phyloP scores from a whole-genome alignment of 805 yeast genomes.

The Ogataea nakhonphanomensis region DNA sequence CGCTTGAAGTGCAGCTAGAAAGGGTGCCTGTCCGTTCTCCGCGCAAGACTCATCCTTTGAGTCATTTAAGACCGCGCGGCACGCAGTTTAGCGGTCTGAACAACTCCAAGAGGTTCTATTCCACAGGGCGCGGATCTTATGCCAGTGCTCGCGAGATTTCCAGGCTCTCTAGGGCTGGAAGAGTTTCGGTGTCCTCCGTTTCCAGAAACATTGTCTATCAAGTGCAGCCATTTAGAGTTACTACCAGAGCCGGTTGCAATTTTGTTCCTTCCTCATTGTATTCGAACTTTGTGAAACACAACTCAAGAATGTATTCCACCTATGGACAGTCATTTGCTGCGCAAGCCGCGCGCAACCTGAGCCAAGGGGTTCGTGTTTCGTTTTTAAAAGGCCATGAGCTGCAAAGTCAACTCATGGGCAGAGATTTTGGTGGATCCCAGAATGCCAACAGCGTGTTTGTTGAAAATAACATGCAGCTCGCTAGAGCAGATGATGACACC shows the following conservation, averaged over 20 bases:
- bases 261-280: slow-evolving; percentile 32
- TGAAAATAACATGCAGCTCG: slow-evolving; percentile 32
- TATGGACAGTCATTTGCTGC: slow-evolving; percentile 39
- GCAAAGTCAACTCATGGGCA: slow-evolving; percentile 18
- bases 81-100: slow-evolving; percentile 24
- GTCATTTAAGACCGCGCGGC: slow-evolving; percentile 10
- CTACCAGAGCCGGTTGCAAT: slow-evolving; percentile 26
- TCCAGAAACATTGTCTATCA: slow-evolving; percentile 23
- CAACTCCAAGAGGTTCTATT: slow-evolving; percentile 15
- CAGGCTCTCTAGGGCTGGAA: slow-evolving; percentile 3
- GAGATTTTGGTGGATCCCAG: slow-evolving; percentile 18
- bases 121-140: slow-evolving; percentile 14
- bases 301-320: slow-evolving; percentile 38
- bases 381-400: slow-evolving; percentile 34
- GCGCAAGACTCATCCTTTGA: slow-evolving; percentile 23
- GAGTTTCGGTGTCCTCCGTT: slow-evolving; percentile 11
- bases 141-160: slow-evolving; percentile 3
- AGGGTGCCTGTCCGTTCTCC: slow-evolving; percentile 39
- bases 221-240: slow-evolving; percentile 28
- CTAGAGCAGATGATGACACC: slow-evolving; percentile 32
- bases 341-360: slow-evolving; percentile 58
- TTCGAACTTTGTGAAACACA: slow-evolving; percentile 34
- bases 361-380: slow-evolving; percentile 43
- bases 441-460: slow-evolving; percentile 29
- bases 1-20: slow-evolving; percentile 30